Evolutionary conservation across 1,284 basidiomycete genomes (phyloP).

Genomic region (Boletellus deceptivus): DNA sequence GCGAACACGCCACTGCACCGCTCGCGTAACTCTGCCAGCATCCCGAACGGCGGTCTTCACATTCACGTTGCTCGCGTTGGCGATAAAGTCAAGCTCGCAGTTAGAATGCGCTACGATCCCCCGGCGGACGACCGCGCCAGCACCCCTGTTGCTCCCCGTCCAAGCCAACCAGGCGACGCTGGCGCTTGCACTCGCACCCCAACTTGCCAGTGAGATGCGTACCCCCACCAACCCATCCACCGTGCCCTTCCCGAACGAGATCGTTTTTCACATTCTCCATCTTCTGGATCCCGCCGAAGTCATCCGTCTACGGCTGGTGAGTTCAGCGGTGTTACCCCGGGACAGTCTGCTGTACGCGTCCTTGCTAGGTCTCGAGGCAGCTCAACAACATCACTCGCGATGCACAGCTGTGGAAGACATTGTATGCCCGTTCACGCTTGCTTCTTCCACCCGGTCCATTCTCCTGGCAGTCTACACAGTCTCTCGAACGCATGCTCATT

Average conservation of each 20-base stretch:
- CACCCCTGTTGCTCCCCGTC: not conserved
- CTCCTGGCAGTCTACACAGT: slow-evolving; percentile 21
- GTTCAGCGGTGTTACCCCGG: not conserved
- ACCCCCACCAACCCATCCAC: not conserved
- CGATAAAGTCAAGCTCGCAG: no score
- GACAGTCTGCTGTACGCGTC: not conserved
- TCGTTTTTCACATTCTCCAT: slow-evolving; percentile 18
- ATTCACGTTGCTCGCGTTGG: no score
- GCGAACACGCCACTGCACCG: no score
- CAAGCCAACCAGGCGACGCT: no score
- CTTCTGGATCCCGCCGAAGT: slow-evolving; percentile 18
- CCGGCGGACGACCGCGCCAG: no score
- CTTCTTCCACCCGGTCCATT: slow-evolving; percentile 26
- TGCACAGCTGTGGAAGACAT: slow-evolving; percentile 15
- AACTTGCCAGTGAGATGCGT: slow-evolving; percentile 9
- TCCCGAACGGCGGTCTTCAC: no score
- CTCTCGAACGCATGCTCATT: slow-evolving; percentile 19
- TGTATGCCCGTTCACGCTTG: slow-evolving; percentile 17
- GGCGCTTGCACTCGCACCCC: no score
- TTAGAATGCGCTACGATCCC: no score
- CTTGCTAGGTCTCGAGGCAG: slow-evolving; percentile 21
- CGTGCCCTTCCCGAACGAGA: slow-evolving; percentile 17
- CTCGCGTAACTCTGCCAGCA: no score
- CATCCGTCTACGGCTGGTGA: slow-evolving; percentile 19
- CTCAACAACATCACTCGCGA: slow-evolving; percentile 17